Conservation (phyloP, 2,329 filamentous ascomycete genomes). For the Paracoccidioides lutzii region DNA sequence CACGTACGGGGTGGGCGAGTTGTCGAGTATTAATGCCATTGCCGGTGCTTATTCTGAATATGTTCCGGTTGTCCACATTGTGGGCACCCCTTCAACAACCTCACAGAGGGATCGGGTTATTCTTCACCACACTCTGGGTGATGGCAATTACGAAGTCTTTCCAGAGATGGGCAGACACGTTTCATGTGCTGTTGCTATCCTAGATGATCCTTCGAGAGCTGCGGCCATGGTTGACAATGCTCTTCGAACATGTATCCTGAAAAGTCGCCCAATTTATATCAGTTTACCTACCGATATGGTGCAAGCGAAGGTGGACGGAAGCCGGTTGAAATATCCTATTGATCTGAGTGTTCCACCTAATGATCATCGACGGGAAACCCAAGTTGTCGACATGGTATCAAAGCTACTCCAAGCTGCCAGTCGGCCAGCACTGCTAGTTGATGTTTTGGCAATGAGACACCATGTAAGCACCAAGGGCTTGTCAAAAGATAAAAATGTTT, state of each 20-base stretch:
- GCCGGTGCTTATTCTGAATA: constrained; percentile 64
- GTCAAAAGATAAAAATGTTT: constrained; percentile 35
- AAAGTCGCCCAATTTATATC: constrained; percentile 70
- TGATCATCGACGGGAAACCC: constrained; percentile 59
- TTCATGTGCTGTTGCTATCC: constrained; percentile 56
- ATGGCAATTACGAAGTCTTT: constrained; percentile 74
- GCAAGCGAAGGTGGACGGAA: constrained; percentile 60
- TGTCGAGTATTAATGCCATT: constrained; percentile 59
- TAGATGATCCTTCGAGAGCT: constrained; percentile 57
- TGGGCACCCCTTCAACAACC: constrained; percentile 40
- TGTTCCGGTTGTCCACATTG: constrained; percentile 53
- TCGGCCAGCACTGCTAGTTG: constrained; percentile 65
- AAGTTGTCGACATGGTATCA: constrained; percentile 68
- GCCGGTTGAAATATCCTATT: constrained; percentile 56
- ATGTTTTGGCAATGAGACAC: constrained; percentile 51
- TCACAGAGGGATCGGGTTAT: constrained; percentile 35
- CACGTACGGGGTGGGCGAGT: constrained; percentile 58
- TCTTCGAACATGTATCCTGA: constrained; percentile 59
- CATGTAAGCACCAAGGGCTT: constrained; percentile 32
- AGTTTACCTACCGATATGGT: constrained; percentile 73
- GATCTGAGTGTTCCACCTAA: constrained; percentile 53
- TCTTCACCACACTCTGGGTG: constrained; percentile 57
- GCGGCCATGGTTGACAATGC: constrained; percentile 66
- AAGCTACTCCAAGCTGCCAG: constrained; percentile 60
- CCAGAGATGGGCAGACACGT: constrained; percentile 62